These are phyloP conservation scores for Kwoniella dejecticola DNA, from an alignment of 768 basidiomycete species.

Conservation along the genomic window DNA sequence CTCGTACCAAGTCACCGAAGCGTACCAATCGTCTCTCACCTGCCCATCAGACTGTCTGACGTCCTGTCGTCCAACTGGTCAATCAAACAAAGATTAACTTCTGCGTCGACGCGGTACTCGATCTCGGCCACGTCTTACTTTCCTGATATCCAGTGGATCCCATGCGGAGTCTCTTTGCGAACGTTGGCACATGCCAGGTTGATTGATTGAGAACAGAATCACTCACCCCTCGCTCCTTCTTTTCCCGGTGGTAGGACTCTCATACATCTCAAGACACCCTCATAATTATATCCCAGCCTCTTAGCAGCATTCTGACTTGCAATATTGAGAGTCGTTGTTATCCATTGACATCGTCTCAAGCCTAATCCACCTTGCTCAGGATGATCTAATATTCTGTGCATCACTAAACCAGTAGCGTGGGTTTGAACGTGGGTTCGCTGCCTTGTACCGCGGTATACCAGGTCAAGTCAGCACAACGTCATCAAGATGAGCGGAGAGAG, in stretches of 20 bases:
- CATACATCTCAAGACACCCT: slow-evolving; percentile 39
- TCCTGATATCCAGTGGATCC: no score
- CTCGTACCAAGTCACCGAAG: slow-evolving; percentile 47
- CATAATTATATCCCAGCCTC: slow-evolving; percentile 42
- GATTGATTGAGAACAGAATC: no score
- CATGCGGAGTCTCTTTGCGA: no score
- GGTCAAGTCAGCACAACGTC: no score
- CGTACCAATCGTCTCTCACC: slow-evolving; percentile 44
- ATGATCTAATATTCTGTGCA: slow-evolving; percentile 43
- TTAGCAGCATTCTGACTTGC: slow-evolving; percentile 35
- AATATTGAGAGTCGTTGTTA: slow-evolving; percentile 40
- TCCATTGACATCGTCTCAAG: slow-evolving; percentile 49
- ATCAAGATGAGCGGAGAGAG: no score
- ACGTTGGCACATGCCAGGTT: no score
- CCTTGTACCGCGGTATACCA: no score
- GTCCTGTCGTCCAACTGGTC: slow-evolving; percentile 32
- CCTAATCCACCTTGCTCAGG: slow-evolving; percentile 36
- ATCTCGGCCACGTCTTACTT: no score
- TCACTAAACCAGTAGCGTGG: slow-evolving; percentile 42
- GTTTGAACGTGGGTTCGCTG: slow-evolving; percentile 51
- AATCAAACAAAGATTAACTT: not conserved
- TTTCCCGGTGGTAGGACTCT: slow-evolving; percentile 34
- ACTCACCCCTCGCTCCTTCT: slow-evolving; percentile 38
- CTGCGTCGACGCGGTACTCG: no score
- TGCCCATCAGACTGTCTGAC: slow-evolving; percentile 24